Evolutionary conservation across 768 basidiomycete genomes (phyloP).

Genomic region (Rhizopogon sp.): DNA sequence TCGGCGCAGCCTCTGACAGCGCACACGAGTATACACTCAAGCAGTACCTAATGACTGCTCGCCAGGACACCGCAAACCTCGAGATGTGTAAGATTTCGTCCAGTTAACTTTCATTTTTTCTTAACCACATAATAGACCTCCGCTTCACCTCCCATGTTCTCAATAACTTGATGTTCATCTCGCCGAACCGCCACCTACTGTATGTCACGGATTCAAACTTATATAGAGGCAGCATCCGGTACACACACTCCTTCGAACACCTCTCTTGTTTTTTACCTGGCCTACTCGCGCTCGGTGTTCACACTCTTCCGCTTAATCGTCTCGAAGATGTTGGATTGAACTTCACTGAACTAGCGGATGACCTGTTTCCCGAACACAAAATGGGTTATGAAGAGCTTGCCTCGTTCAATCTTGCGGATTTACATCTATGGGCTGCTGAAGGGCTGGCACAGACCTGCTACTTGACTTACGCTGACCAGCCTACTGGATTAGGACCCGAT

Average conservation of each 20-base stretch:
- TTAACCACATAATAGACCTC: conserved; percentile 39
- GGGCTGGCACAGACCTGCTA: conserved; percentile 72
- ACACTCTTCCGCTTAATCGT: conserved; percentile 53
- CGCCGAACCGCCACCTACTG: conserved; percentile 57
- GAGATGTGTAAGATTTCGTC: conserved; percentile 54
- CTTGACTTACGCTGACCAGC: conserved; percentile 65
- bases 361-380: conserved; percentile 16
- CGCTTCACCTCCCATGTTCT: conserved; percentile 58
- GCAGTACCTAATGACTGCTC: conserved; percentile 61
- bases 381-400: conserved; percentile 35
- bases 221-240: conserved; percentile 22
- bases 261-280: conserved; percentile 78
- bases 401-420: conserved; percentile 48
- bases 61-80: conserved; percentile 52
- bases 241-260: conserved; percentile 61
- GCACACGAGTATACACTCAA: conserved; percentile 77
- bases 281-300: conserved; percentile 64
- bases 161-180: conserved; percentile 60
- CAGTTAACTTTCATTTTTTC: neutral
- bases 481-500: conserved; percentile 68
- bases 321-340: conserved; percentile 45
- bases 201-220: conserved; percentile 57
- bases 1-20: conserved; percentile 68
- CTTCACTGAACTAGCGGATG: conserved; percentile 29
- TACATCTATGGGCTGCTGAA: conserved; percentile 73